Conservation (phyloP, 2,329 filamentous ascomycete genomes). For the Fusarium stilboides region DNA sequence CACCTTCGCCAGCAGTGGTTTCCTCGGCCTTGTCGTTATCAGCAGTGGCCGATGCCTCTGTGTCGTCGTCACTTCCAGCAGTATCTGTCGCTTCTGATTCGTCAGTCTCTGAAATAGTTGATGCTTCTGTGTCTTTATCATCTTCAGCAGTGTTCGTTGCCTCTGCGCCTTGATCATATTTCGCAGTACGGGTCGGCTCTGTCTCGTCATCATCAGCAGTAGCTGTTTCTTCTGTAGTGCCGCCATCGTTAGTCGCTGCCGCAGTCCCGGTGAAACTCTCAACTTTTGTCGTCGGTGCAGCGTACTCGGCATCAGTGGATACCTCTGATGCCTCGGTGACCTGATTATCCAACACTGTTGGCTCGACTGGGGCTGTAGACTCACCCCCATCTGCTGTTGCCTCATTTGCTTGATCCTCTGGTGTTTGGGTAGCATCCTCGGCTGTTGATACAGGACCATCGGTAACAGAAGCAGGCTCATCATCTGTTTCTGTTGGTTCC, state of each 20-base stretch:
- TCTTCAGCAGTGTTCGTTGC: not conserved
- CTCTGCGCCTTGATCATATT: not conserved
- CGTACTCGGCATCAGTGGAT: no score
- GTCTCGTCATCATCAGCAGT: not conserved
- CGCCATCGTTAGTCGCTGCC: no score
- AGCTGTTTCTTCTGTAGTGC: no score
- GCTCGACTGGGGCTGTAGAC: no score
- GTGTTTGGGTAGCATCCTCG: no score
- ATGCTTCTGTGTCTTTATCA: not conserved
- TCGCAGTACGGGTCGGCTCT: constrained; percentile 4
- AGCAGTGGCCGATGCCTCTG: not conserved
- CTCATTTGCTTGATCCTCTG: no score
- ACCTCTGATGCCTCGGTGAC: no score
- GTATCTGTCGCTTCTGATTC: not conserved
- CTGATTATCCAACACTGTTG: no score
- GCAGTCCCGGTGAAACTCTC: no score
- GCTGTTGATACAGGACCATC: not conserved
- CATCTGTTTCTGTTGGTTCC: constrained; percentile 4
- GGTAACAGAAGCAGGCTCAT: not conserved
- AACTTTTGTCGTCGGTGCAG: no score
- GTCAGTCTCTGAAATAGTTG: not conserved
- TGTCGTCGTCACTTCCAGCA: not conserved
- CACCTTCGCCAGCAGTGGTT: not conserved
- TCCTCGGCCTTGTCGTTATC: not conserved
- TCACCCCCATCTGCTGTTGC: no score